Evolutionary conservation across 108 stramenopile species (phyloP), one percentile per base, ranked within the genome.

Genomic region (Cyclotella kingstonii): DNA sequence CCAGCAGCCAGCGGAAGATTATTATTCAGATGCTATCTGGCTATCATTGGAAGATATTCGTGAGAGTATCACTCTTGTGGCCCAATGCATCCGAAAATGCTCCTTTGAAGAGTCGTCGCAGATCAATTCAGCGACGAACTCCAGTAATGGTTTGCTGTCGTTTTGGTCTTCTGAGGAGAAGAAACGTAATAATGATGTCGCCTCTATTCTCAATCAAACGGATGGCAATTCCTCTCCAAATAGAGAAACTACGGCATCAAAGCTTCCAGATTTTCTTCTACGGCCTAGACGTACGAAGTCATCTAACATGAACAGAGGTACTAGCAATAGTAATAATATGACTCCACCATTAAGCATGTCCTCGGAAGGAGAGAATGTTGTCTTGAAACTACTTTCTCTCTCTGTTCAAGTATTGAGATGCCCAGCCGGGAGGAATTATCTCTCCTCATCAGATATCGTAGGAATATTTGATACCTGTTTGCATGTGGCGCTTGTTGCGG

Each of bases 391-490:
- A 3, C 51, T 87, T 23, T 80, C 82, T 43, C 62, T 91, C 10
- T 84, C 85, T 4, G 86, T 85, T 14, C 73, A 87, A 60, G 77
- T 87, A 4, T 77, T 91, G 27, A 70, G 90, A 8, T 80, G 83
- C 58, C 68, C 81, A 14, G 78, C 78, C 1, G 66, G 68, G 19
- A 43, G 68, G 45, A 43, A 18, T 33, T 33, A 47, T 4, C 62
- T 73, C 22, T 43, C 55, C 11, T 41, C 65, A 14, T 60, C 69
- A 7, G 62, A 82, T 23, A 66, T 91, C 26, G 66, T 84, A 4
- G 83, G 85, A 30, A 58, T 91, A 15, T 73, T 91, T 41, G 86
- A 88, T 54, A 85, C 82, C 9, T 88, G 87, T 54, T 60, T 88
- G 48, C 80, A 84, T 55, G 86, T 91, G 6, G 78, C 79, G 5